Evolutionary conservation across 148 eudicot species (phyloP), one percentile per base, ranked within the genome.

Genomic region (Persicaria tinctoria): DNA sequence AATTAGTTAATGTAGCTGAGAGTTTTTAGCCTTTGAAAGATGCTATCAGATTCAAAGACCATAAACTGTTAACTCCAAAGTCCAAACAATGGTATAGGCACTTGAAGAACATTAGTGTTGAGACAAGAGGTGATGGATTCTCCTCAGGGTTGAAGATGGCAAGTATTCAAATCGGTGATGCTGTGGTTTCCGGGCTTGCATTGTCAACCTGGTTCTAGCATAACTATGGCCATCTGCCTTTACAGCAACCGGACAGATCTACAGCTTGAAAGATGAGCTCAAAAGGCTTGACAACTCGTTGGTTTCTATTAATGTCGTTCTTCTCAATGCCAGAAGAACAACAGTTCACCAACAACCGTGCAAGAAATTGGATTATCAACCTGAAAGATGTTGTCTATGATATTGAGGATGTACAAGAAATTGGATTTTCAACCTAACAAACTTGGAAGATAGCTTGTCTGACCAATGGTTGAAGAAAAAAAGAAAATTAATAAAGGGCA

Each of bases 361-460:
- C 41, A 11, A 41, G 70, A 38, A 5, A 23, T 38, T 66, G 70
- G 70, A 46, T 66, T 41, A n/a, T 66, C 17, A 41, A 14, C 41
- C 70, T 66, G 17, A 66, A 66, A 66, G 70, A 66, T 4, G 47
- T 41, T 38, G 70, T 66, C 14, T 66, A 66, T 66, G 70, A 41
- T 41, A 66, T 41, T 13, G 70, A 66, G 70, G 70, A 66, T 66
- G 8, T 66, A 13, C 47, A n/a, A n/a, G n/a, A n/a, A n/a, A n/a
- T n/a, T n/a, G n/a, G n/a, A n/a, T n/a, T n/a, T n/a, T n/a, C n/a
- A n/a, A 96, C 76, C 88, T 96, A 74, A 87, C 83, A 80, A 96
- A 87, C 82, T 80, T 96, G 90, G 99, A 96, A 88, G 99, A 92
- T 79, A 92, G 94, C 86, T 89, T 92, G 75, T 90, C 91, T 78